These are phyloP conservation scores for Psophocarpus tetragonolobus DNA, from an alignment of 306 rosid genomes.

Conservation along the genomic window DNA sequence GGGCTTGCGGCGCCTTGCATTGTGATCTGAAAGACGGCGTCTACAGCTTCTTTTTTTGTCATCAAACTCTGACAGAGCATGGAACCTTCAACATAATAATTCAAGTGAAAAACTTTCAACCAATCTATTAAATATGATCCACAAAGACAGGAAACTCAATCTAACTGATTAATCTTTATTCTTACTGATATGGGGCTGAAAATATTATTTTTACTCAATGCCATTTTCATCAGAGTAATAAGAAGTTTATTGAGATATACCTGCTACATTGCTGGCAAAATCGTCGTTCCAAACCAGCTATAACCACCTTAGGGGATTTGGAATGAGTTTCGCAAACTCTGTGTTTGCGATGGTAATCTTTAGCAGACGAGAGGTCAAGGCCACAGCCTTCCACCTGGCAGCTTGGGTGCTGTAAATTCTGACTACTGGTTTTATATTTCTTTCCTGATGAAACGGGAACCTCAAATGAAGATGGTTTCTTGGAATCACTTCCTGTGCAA, in stretches of 20 bases:
- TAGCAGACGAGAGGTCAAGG: slow-evolving; percentile 73
- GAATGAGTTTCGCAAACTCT: slow-evolving; percentile 83
- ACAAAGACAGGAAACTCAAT: slow-evolving; percentile 24
- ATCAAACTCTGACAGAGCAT: slow-evolving; percentile 79
- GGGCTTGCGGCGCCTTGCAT: slow-evolving; percentile 97
- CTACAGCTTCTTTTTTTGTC: slow-evolving; percentile 94
- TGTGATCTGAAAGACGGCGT: slow-evolving; percentile 91
- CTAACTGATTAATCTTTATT: slow-evolving; percentile 1
- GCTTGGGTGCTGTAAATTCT: slow-evolving; percentile 40
- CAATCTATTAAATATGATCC: slow-evolving; percentile 13
- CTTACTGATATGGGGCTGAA: neutral
- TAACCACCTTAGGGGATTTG: slow-evolving; percentile 75
- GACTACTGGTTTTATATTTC: slow-evolving; percentile 52
- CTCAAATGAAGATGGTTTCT: slow-evolving; percentile 45
- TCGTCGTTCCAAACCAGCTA: slow-evolving; percentile 73
- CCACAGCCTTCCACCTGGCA: slow-evolving; percentile 97
- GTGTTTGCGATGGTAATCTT: slow-evolving; percentile 91
- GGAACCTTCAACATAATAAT: slow-evolving; percentile 71
- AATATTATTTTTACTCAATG: slow-evolving; percentile 3
- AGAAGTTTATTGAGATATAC: slow-evolving; percentile 42
- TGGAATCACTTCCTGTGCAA: slow-evolving; percentile 50
- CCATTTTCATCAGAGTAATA: slow-evolving; percentile 12
- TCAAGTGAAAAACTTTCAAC: slow-evolving; percentile 26
- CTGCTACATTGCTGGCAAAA: slow-evolving; percentile 99
- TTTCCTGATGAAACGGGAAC: slow-evolving; percentile 48